phyloP scores from a whole-genome alignment of 139 green algal species.

The Mesotaenium endlicherianum region DNA sequence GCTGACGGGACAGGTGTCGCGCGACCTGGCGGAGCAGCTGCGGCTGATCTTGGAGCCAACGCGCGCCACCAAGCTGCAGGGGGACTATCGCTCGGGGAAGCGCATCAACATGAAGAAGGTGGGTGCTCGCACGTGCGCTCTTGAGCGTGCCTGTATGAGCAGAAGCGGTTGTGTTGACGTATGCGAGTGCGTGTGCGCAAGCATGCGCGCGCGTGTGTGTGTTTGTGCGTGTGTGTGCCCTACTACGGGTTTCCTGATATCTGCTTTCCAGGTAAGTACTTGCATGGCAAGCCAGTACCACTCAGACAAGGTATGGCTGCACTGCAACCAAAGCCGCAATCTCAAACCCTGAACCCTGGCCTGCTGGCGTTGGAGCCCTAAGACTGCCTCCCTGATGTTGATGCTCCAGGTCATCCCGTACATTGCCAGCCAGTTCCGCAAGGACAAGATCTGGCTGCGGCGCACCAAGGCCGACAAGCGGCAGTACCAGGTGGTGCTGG shows the following conservation, averaged over 20 bases:
- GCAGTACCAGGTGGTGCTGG: constrained; percentile 90
- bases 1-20: constrained; percentile 68
- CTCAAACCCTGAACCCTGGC: too few species aligned
- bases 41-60: constrained; percentile 92
- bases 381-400: too few species aligned
- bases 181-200: not conserved
- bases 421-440: constrained; percentile 91
- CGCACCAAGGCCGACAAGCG: constrained; percentile 89
- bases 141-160: not conserved
- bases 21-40: constrained; percentile 94
- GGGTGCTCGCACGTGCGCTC: too few species aligned
- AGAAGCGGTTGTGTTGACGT: not conserved
- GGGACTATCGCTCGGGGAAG: constrained; percentile 95
- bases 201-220: not conserved
- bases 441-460: constrained; percentile 99
- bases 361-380: too few species aligned
- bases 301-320: too few species aligned
- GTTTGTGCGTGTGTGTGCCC: not conserved
- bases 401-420: constrained; percentile 82
- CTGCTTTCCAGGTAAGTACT: not conserved
- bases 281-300: not conserved
- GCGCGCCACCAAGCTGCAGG: constrained; percentile 77
- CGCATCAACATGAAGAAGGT: constrained; percentile 96
- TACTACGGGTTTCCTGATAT: not conserved
- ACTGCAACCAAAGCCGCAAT: too few species aligned